Percentiles rank a stretch among this genome's conserved stretches.
These are phyloP conservation scores for Lipomyces lipofer DNA, from an alignment of 805 yeast species.

Conservation along the genomic window DNA sequence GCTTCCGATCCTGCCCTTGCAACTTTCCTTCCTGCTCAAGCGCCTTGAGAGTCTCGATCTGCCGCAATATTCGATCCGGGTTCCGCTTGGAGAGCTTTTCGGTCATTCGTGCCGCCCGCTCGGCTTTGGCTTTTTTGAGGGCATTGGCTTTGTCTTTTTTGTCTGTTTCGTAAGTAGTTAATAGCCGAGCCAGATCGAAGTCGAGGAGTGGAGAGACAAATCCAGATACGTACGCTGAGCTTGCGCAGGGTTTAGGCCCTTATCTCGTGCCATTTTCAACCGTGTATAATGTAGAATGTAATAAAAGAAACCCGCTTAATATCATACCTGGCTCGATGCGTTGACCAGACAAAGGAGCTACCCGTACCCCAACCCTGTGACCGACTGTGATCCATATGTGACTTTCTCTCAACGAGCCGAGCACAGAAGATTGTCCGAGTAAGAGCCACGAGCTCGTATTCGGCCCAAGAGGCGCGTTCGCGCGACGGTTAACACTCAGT, in stretches of 20 bases:
- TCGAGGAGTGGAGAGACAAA: neutral
- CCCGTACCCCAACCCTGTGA: too few relatives aligned
- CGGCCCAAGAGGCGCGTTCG: too few relatives aligned
- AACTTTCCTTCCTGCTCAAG: constrained; percentile 18
- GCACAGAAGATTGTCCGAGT: too few relatives aligned
- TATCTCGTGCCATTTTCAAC: constrained; percentile 23
- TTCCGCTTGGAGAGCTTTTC: constrained; percentile 27
- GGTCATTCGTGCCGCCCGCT: constrained; percentile 23
- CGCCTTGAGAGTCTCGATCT: constrained; percentile 21
- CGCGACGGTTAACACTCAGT: too few relatives aligned
- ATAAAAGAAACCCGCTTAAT: too few relatives aligned
- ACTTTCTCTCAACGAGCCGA: too few relatives aligned
- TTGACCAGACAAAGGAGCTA: too few relatives aligned
- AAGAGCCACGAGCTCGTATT: too few relatives aligned
- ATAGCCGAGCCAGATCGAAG: neutral
- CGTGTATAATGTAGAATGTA: too few relatives aligned
- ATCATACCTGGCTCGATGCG: too few relatives aligned
- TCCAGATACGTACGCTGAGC: constrained; percentile 29
- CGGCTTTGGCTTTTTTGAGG: constrained; percentile 30
- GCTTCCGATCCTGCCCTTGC: constrained; percentile 22
- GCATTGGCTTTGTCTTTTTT: constrained; percentile 31
- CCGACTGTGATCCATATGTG: too few relatives aligned
- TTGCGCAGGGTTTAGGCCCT: constrained; percentile 29
- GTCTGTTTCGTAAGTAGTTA: constrained; percentile 5
- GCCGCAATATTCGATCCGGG: constrained; percentile 26